Conservation (phyloP, 2,329 filamentous ascomycete species). For the Albophoma yamanashiensis region DNA sequence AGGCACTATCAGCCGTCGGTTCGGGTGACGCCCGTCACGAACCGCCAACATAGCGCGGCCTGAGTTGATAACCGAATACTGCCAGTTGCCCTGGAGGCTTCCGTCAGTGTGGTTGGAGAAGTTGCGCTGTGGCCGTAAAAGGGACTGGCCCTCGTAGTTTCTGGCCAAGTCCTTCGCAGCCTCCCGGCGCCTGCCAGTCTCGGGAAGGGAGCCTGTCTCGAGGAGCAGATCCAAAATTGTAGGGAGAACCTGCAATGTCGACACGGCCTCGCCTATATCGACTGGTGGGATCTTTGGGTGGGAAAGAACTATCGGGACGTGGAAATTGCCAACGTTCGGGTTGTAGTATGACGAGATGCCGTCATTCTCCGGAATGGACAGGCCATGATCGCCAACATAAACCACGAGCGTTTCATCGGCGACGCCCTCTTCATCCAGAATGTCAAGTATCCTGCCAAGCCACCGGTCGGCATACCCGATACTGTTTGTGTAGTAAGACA, state of each 20-base stretch:
- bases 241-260: constrained; percentile 20
- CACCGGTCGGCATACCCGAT: constrained; percentile 20
- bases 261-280: constrained; percentile 19
- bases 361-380: constrained; percentile 19
- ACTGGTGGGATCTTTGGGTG: constrained; percentile 21
- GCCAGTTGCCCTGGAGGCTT: constrained; percentile 9
- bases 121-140: constrained; percentile 17
- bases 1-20: constrained; percentile 12
- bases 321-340: constrained; percentile 20
- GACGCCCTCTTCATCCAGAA: constrained; percentile 18
- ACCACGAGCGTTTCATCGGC: constrained; percentile 21
- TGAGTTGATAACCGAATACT: constrained; percentile 13
- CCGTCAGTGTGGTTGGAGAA: background rate
- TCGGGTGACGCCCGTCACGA: constrained; percentile 8
- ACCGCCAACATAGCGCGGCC: constrained; percentile 11
- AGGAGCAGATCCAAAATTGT: constrained; percentile 23
- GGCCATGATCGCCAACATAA: constrained; percentile 20
- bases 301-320: constrained; percentile 21
- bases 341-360: constrained; percentile 22
- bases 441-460: constrained; percentile 18
- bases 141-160: constrained; percentile 23
- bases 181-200: constrained; percentile 3
- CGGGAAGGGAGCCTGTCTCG: constrained; percentile 19
- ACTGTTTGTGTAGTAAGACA: constrained; percentile 21
- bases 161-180: constrained; percentile 17